phyloP scores from a whole-genome alignment of 2,329 filamentous ascomycete species.

The Fusarium mangiferae region DNA sequence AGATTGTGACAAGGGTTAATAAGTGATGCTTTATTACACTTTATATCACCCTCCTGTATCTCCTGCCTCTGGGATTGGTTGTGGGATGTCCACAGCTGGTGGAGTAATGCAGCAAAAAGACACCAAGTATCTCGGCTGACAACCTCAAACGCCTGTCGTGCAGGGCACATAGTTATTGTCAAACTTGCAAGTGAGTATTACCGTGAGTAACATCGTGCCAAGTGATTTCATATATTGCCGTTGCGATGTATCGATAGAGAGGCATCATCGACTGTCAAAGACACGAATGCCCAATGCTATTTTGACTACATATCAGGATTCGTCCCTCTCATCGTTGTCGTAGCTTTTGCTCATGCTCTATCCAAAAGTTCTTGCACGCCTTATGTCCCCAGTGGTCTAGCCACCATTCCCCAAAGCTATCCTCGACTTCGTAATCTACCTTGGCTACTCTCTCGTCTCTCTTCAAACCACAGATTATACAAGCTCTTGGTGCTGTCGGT shows the following conservation, averaged over 20 bases:
- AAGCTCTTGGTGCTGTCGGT: slow-evolving; percentile 77
- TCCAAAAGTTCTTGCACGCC: slow-evolving; percentile 87
- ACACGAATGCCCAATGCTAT: neutral
- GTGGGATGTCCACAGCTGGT: slow-evolving; percentile 8
- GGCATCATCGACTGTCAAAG: neutral
- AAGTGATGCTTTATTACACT: slow-evolving; percentile 10
- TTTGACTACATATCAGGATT: neutral
- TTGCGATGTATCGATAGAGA: neutral
- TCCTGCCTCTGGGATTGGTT: slow-evolving; percentile 16
- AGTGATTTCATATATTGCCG: neutral
- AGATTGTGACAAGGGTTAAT: neutral
- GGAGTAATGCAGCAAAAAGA: slow-evolving; percentile 20
- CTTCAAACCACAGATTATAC: slow-evolving; percentile 87
- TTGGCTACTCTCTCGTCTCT: slow-evolving; percentile 83
- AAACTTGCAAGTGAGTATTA: neutral
- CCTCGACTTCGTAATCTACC: slow-evolving; percentile 81
- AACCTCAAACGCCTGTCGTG: slow-evolving; percentile 10
- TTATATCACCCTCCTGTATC: slow-evolving; percentile 10
- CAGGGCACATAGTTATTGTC: neutral
- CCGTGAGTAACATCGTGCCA: neutral
- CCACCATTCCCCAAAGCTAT: slow-evolving; percentile 98
- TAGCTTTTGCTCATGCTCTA: slow-evolving; percentile 76
- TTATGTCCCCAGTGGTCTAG: slow-evolving; percentile 86
- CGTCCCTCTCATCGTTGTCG: slow-evolving; percentile 66
- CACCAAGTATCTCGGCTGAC: slow-evolving; percentile 10